Base-by-base conservation (phyloP, 352 stramenopile genomes). In the Phytophthora pluvialis region DNA sequence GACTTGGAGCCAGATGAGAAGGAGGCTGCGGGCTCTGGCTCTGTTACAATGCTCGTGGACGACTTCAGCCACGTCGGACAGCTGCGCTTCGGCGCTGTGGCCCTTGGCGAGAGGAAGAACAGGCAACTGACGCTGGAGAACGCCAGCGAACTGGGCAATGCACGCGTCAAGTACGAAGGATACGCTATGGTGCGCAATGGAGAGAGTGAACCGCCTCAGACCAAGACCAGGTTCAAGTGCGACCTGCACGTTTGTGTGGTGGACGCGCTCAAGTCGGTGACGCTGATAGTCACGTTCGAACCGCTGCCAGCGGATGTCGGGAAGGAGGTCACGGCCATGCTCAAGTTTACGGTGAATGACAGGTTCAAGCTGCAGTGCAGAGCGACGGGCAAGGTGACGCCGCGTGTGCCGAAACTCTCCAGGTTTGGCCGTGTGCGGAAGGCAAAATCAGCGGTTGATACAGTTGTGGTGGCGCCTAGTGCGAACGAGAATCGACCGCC, bases 301-400 rank as follows among this genome's bases (percentile, higher is more conserved):
- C 86, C 84, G 5, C 53, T 66, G 4, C 31, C 63, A 1, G 43
- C 54, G 1, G 86, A 92, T 54, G 59, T 80, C 0, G 72, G 81
- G 28, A 64, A 67, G 6, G 70, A 78, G 8, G 58, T 91, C 0
- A 61, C 61, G 0, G 84, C 68, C 5, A 58, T 77, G 45, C 71
- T 93, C 58, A 76, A 70, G 31, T 93, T 93, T 51, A 78, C 65
- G 2, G 80, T 93, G 7, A 93, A 93, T 59, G 82, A 90, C 53
- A 62, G 47, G 13, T 80, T 80, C 25, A 77, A 74, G 31, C 39
- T 93, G 35, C 67, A 83, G 47, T 93, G 84, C 60, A 66, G 67
- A 43, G 78, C 73, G 4, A 80, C 49, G 5, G 84, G 73, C 5
- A 42, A 36, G 0, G 78, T 57, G 7, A 70, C 52, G 2, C 67